A percentile compares a stretch with the other conserved stretches of the same genome.
These are phyloP conservation scores for Dipteronia sinensis DNA, from an alignment of 345 rosid genomes.

Conservation along the genomic window DNA sequence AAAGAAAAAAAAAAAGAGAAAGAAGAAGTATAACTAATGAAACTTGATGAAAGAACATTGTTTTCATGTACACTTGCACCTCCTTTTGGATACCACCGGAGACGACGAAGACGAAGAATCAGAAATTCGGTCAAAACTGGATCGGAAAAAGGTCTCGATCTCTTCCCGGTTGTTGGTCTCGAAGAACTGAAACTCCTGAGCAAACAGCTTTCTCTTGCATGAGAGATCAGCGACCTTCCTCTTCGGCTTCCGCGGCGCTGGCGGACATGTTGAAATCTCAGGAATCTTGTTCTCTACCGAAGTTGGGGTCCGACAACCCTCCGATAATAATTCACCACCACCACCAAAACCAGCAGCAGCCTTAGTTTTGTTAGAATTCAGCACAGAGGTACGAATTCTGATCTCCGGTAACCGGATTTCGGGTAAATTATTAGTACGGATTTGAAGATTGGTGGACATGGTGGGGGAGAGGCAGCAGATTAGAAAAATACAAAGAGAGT, in stretches of 20 bases:
- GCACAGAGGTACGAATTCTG: not conserved
- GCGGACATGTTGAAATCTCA: constrained; percentile 21
- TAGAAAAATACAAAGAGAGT: not conserved
- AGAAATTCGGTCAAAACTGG: constrained; percentile 14
- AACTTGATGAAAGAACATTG: not conserved
- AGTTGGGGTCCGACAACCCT: constrained; percentile 34
- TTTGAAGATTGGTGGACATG: not conserved
- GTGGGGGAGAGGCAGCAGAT: not conserved
- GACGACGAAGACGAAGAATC: not conserved
- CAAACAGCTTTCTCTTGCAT: constrained; percentile 24
- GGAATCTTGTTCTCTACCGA: constrained; percentile 32
- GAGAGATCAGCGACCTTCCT: not conserved
- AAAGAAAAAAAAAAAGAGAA: not conserved
- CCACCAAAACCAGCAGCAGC: not conserved
- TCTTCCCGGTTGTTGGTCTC: constrained; percentile 31
- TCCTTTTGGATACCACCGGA: constrained; percentile 13
- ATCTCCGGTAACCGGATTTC: not conserved
- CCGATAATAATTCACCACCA: not conserved
- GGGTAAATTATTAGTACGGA: not conserved
- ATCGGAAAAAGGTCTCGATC: constrained; percentile 27
- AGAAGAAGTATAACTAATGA: not conserved
- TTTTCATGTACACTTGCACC: constrained; percentile 27
- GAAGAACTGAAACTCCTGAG: constrained; percentile 25
- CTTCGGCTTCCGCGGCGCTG: constrained; percentile 30
- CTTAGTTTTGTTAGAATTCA: no score